Evolutionary conservation across 805 yeast species (phyloP).

Genomic region (Wickerhamiella sorbophila): DNA sequence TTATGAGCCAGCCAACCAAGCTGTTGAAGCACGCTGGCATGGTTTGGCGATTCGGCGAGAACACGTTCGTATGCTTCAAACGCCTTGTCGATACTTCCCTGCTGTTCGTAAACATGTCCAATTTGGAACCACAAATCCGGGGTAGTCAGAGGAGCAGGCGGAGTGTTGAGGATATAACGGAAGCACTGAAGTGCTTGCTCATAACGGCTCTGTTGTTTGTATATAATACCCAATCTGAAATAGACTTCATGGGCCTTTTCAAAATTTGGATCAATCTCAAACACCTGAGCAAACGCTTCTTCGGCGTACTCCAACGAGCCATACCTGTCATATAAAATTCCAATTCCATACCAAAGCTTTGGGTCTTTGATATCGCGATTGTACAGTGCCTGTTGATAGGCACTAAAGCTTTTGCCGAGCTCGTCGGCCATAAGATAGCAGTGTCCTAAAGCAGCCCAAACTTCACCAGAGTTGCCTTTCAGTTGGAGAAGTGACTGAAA

Average conservation of each 20-base stretch:
- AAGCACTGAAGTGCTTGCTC: conserved; percentile 86
- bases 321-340: conserved; percentile 88
- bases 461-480: conserved; percentile 81
- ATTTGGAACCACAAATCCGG: conserved; percentile 98
- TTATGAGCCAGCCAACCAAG: conserved; percentile 86
- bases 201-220: conserved; percentile 84
- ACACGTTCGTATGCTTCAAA: conserved; percentile 93
- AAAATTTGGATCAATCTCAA: conserved; percentile 89
- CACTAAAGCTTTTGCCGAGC: conserved; percentile 85
- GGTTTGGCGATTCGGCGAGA: conserved; percentile 75
- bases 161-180: conserved; percentile 75
- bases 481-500: conserved; percentile 75
- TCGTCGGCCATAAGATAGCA: conserved; percentile 96
- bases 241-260: conserved; percentile 95
- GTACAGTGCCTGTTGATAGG: conserved; percentile 90
- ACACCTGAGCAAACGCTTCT: conserved; percentile 91
- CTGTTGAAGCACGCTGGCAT: conserved; percentile 91
- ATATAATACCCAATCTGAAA: conserved; percentile 89
- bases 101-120: conserved; percentile 89
- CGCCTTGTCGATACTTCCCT: conserved; percentile 81
- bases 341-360: conserved; percentile 96
- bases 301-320: conserved; percentile 96
- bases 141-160: conserved; percentile 91
- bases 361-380: conserved; percentile 93
- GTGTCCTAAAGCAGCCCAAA: conserved; percentile 91